A percentile compares a stretch with the other conserved stretches of the same genome.
Evolutionary conservation across 306 rosid genomes (phyloP).

Genomic region (Malus domestica): DNA sequence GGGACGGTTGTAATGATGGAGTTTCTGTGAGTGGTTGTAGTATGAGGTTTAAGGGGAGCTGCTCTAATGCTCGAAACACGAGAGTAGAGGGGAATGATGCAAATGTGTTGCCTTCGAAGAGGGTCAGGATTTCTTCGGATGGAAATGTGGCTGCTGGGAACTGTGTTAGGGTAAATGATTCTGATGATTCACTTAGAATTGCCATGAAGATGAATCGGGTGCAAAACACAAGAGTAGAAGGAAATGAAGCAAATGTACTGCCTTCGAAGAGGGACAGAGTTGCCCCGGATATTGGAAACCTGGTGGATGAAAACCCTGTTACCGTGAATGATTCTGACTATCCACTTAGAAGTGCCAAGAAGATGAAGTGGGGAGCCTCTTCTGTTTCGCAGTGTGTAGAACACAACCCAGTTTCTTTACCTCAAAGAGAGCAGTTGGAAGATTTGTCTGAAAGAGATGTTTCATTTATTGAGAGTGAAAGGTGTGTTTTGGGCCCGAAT

Average conservation of each 20-base stretch:
- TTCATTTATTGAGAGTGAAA: constrained; percentile 11
- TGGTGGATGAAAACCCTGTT: constrained; percentile 19
- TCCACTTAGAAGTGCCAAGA: constrained; percentile 31
- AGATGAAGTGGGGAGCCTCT: constrained; percentile 26
- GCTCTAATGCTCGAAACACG: constrained; percentile 15
- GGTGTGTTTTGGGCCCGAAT: constrained; percentile 20
- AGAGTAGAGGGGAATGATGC: constrained; percentile 19
- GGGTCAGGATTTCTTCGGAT: constrained; percentile 14
- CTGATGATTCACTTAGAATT: constrained; percentile 19
- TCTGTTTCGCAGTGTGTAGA: constrained; percentile 12
- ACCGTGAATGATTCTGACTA: constrained; percentile 17
- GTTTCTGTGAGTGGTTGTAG: constrained; percentile 11
- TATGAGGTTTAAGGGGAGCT: constrained; percentile 17
- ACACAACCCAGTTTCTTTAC: constrained; percentile 23
- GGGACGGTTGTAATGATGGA: constrained; percentile 7
- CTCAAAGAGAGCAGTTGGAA: constrained; percentile 20
- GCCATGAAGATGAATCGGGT: constrained; percentile 33
- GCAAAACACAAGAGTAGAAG: background rate
- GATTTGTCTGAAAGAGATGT: constrained; percentile 15
- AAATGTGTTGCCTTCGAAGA: constrained; percentile 30
- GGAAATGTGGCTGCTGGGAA: constrained; percentile 21
- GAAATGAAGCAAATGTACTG: constrained; percentile 18
- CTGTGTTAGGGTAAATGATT: constrained; percentile 11
- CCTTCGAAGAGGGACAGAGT: constrained; percentile 33
- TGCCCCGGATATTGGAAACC: constrained; percentile 15